These are phyloP conservation scores for Mycena polygramma DNA, from an alignment of 768 basidiomycete genomes.

Conservation along the genomic window DNA sequence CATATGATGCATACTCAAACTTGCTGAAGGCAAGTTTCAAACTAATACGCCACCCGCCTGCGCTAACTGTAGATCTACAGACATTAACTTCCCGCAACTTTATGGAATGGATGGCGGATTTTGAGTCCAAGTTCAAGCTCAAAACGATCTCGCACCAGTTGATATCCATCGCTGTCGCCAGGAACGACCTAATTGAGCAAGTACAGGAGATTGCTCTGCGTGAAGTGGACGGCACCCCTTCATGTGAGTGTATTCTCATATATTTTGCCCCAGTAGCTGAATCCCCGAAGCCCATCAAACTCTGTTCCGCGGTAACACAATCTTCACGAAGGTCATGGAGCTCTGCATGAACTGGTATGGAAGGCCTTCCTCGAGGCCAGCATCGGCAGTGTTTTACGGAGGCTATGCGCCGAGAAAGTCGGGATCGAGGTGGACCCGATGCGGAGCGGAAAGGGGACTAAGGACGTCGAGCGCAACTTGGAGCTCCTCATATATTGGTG, in stretches of 20 bases:
- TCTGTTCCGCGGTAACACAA: conserved; percentile 78
- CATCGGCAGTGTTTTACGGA: conserved; percentile 77
- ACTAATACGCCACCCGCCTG: neutral
- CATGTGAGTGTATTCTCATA: conserved; percentile 60
- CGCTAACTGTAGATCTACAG: conserved; percentile 47
- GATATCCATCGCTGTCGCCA: conserved; percentile 78
- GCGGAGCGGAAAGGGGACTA: conserved; percentile 70
- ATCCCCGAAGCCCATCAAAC: conserved; percentile 74
- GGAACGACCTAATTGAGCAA: conserved; percentile 73
- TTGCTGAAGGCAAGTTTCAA: conserved; percentile 65
- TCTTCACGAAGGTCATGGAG: conserved; percentile 82
- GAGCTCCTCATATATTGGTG: conserved; percentile 84
- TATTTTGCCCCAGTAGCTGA: conserved; percentile 14
- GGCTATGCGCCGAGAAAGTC: conserved; percentile 78
- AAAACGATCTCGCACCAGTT: conserved; percentile 73
- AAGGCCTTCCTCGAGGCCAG: conserved; percentile 83
- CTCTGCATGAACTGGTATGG: conserved; percentile 87
- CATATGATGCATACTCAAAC: conserved; percentile 70
- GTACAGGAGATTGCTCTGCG: conserved; percentile 76
- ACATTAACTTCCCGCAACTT: conserved; percentile 71
- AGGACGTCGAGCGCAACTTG: conserved; percentile 75
- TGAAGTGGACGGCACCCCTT: conserved; percentile 78
- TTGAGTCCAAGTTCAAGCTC: conserved; percentile 75
- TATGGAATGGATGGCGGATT: conserved; percentile 81
- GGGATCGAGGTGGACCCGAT: conserved; percentile 87